Evolutionary conservation across 1,284 basidiomycete genomes (phyloP), one percentile per base, ranked within the genome.

Genomic region (Thecaphora frezii): DNA sequence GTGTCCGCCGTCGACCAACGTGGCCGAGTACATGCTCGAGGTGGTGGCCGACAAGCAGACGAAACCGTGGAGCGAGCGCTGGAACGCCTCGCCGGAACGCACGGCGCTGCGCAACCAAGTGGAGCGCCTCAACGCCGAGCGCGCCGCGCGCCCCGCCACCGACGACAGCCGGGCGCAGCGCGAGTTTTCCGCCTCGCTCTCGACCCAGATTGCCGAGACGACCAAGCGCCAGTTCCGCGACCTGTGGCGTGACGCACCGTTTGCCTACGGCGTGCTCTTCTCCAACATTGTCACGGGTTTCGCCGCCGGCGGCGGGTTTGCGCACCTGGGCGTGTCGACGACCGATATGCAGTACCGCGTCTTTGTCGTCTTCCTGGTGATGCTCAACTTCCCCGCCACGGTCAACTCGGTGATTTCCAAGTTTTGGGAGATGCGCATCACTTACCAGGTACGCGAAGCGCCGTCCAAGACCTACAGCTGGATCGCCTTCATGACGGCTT

Each of bases 241-340:
- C 54, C 83, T 85, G 62, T 87, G 84, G 84, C 80, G 87, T 19
- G 83, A 86, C 57, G 87, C 90, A 2, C 86, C 85, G 0, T 93
- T 91, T 73, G 81, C 92, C 51, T 83, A 88, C 79, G 85, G 88
- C 26, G 91, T 93, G 80, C 71, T 91, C 24, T 81, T 80, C 45
- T 79, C 82, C 12, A 78, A 79, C 59, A 69, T 79, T 14, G 56
- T 80, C 28, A 76, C 79, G 7, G 80, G 77, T 41, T 67, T 79
- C 61, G 54, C 65, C 14, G 61, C 62, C 7, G 67, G 66, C 37
- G 70, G 67, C 33, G 57, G 53, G 4, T 71, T 76, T 43, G 51
- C 54, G 0, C 48, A 65, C 24, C 58, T 67, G 3, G 68, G 61
- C 40, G 51, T 46, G 33, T 47, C 44, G 19, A 43, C 54, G 7